Base-by-base conservation (phyloP, 2,329 filamentous ascomycete species). In the Zelopaecilomyces penicillatus region DNA sequence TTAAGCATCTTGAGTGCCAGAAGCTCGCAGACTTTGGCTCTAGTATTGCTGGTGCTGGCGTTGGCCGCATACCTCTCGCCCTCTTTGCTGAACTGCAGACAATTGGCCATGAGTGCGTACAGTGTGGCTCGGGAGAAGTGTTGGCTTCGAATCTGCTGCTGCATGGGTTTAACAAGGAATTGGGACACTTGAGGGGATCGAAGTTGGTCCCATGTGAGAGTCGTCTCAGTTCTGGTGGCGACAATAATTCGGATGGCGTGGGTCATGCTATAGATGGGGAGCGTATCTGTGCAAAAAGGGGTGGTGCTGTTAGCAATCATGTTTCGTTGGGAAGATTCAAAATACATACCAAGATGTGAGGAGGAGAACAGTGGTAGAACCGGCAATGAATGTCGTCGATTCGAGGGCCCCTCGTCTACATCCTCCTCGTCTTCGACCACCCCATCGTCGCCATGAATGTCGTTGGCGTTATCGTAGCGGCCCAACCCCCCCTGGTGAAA, bases 141-240 rank as follows among this genome's bases (percentile, higher is more conserved):
- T 42, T 85, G 80, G 11, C 79, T 74, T 49, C 84, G 82, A 51
- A 96, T 90, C 62, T 91, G 85, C 61, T 93, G 85, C 64, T 93
- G 88, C 71, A 96, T 93, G 3, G 91, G 91, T 70, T 96, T 96
- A 60, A 96, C 78, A 32, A 97, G 76, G 62, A 97, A 97, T 60
- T 95, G 90, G 11, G 89, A 95, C 45, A 97, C 84, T 62, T 97
- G 91, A 3, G 91, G 91, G n/a, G 89, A 95, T 51, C 90, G 81
- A 50, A 97, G 73, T 63, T 97, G 91, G 52, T 97, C 91, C 90
- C 90, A 97, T 11, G 88, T 84, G 41, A 97, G 69, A 0, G 88
- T 91, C 2, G 90, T 96, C 68, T 97, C 91, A 64, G 88, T 95
- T 59, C 86, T 82, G 47, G 87, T 76, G 53, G 87, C 78, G 48